Percentiles rank a stretch among this genome's conserved stretches.
phyloP scores from a whole-genome alignment of 805 yeast genomes.

The Cyberlindnera bimundalis region DNA sequence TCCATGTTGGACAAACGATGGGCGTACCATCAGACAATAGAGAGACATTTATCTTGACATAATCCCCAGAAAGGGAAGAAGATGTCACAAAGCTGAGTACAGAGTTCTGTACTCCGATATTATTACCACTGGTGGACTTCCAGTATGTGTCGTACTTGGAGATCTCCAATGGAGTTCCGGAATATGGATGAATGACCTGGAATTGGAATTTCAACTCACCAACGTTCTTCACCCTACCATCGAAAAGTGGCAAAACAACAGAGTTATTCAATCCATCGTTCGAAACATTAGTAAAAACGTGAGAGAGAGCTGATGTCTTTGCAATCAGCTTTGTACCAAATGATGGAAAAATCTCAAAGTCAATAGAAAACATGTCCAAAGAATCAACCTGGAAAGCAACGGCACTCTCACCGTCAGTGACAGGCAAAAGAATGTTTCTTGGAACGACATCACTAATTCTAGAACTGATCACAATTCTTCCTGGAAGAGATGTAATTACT shows the following conservation, averaged over 20 bases:
- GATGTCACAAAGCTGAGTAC: constrained; percentile 80
- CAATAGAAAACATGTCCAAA: constrained; percentile 70
- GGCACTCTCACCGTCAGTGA: constrained; percentile 50
- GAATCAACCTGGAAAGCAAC: constrained; percentile 83
- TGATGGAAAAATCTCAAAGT: constrained; percentile 88
- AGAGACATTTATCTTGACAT: constrained; percentile 65
- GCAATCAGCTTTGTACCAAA: constrained; percentile 93
- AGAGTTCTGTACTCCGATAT: constrained; percentile 23
- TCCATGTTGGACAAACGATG: constrained; percentile 69
- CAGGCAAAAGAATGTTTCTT: constrained; percentile 76
- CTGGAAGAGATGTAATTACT: constrained; percentile 52
- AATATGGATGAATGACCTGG: constrained; percentile 85
- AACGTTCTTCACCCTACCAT: constrained; percentile 71
- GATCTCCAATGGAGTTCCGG: constrained; percentile 79
- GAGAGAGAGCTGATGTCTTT: constrained; percentile 75
- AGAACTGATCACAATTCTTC: constrained; percentile 81
- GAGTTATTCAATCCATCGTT: constrained; percentile 37
- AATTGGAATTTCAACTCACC: constrained; percentile 77
- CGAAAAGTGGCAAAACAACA: constrained; percentile 69
- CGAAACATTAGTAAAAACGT: constrained; percentile 37
- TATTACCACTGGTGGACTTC: constrained; percentile 75
- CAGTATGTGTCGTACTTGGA: constrained; percentile 94
- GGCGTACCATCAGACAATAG: constrained; percentile 82
- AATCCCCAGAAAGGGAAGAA: constrained; percentile 82
- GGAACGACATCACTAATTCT: constrained; percentile 79